Evolutionary conservation across 352 stramenopile genomes (phyloP).

Genomic region (Pythium dissotocum): DNA sequence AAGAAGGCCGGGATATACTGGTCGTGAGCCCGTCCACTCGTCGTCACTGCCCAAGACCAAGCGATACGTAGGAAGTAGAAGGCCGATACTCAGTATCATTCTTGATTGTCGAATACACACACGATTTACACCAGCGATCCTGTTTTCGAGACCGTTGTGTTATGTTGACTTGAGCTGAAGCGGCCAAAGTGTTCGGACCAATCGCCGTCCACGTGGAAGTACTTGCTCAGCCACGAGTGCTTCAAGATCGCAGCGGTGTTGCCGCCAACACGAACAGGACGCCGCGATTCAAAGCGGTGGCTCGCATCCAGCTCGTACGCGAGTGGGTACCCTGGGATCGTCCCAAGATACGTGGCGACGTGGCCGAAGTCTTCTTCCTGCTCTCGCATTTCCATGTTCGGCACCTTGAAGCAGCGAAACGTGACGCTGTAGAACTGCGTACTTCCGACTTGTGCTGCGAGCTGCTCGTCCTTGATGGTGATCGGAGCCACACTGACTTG

Average conservation of each 20-base stretch:
- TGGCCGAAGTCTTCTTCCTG: constrained; percentile 92
- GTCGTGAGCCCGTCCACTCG: constrained; percentile 13
- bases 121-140: too few relatives aligned
- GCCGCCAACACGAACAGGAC: constrained; percentile 74
- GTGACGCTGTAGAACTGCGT: constrained; percentile 88
- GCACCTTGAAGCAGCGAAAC: constrained; percentile 88
- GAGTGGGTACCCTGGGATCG: constrained; percentile 56
- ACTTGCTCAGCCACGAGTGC: constrained; percentile 65
- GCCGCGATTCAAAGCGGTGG: constrained; percentile 77
- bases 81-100: neutral
- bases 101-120: too few relatives aligned
- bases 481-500: constrained; percentile 74
- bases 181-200: constrained; percentile 73
- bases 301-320: constrained; percentile 71
- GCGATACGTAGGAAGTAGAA: neutral
- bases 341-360: constrained; percentile 90
- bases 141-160: too few relatives aligned
- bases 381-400: constrained; percentile 34
- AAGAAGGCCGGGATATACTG: constrained; percentile 48
- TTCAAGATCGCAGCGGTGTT: constrained; percentile 83
- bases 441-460: constrained; percentile 53
- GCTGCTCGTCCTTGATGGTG: constrained; percentile 53
- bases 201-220: constrained; percentile 86
- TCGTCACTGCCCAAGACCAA: neutral
- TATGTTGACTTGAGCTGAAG: constrained; percentile 21